phyloP scores from a whole-genome alignment of 75 land plant species.

The Isoetes taiwanensis region DNA sequence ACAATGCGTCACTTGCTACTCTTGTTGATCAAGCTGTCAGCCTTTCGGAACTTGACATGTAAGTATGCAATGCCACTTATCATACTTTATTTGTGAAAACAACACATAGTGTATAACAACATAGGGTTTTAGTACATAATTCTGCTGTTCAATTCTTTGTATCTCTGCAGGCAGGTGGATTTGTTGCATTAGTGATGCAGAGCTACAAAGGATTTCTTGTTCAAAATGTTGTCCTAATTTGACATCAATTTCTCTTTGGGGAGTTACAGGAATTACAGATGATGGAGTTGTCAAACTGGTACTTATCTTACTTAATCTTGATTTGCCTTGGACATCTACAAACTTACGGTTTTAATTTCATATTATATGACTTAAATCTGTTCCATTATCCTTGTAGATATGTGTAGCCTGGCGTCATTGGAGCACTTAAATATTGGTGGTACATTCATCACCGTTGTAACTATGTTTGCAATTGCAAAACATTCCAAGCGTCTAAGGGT shows the following conservation, averaged over 20 bases:
- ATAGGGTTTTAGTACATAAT: too few species aligned
- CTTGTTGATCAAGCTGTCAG: slow-evolving; percentile 36
- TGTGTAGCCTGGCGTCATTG: too few species aligned
- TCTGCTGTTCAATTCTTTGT: too few species aligned
- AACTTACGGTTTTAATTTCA: background rate
- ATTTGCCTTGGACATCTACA: background rate
- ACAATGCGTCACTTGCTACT: slow-evolving; percentile 53
- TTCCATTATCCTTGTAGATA: too few species aligned
- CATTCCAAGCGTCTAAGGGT: slow-evolving; percentile 63
- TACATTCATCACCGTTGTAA: slow-evolving; percentile 79
- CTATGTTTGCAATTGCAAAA: slow-evolving; percentile 57
- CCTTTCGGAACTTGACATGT: slow-evolving; percentile 77
- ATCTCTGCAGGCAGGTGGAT: slow-evolving; percentile 84
- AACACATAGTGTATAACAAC: too few species aligned
- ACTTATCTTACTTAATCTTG: background rate
- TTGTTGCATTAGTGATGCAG: slow-evolving; percentile 67
- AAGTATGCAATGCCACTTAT: too few species aligned
- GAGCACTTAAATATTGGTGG: slow-evolving; percentile 80
- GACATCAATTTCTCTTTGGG: slow-evolving; percentile 75
- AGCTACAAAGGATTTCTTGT: slow-evolving; percentile 41
- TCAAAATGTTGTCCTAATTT: slow-evolving; percentile 60
- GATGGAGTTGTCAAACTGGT: slow-evolving; percentile 70
- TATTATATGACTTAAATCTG: too few species aligned
- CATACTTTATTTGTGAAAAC: too few species aligned
- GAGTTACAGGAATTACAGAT: slow-evolving; percentile 73